Conservation (phyloP, 129 eudicot genomes). For the Apium graveolens region DNA sequence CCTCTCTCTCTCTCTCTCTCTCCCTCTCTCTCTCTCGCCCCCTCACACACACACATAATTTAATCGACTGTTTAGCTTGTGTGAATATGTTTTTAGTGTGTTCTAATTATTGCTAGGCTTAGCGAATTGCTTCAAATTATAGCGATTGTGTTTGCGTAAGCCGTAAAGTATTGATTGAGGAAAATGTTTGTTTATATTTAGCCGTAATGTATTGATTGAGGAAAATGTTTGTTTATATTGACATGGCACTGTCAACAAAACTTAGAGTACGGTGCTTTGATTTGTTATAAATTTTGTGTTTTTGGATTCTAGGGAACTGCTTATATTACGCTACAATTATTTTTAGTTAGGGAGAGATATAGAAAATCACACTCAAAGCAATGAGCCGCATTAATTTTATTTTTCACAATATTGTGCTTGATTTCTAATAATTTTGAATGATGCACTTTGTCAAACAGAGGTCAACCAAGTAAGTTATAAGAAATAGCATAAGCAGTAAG, state of each 20-base stretch:
- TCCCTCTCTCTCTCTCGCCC: too few relatives aligned
- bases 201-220: neutral
- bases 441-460: neutral
- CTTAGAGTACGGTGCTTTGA: neutral
- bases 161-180: neutral
- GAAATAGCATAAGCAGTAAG: neutral
- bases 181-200: too few relatives aligned
- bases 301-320: neutral
- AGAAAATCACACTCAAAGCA: neutral
- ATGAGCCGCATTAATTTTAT: neutral
- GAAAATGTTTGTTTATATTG: neutral
- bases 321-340: neutral
- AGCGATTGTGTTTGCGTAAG: neutral
- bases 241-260: neutral
- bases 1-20: too few relatives aligned
- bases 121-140: neutral
- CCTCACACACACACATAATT: neutral
- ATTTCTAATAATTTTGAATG: neutral
- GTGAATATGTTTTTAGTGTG: neutral
- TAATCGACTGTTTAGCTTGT: neutral
- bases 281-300: neutral
- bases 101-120: neutral
- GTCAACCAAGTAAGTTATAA: neutral
- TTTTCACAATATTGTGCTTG: neutral
- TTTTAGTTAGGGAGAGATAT: too few relatives aligned